Percentiles rank a stretch among this genome's conserved stretches.
These are phyloP conservation scores for Glycine soja DNA, from an alignment of 306 rosid species.

Conservation along the genomic window DNA sequence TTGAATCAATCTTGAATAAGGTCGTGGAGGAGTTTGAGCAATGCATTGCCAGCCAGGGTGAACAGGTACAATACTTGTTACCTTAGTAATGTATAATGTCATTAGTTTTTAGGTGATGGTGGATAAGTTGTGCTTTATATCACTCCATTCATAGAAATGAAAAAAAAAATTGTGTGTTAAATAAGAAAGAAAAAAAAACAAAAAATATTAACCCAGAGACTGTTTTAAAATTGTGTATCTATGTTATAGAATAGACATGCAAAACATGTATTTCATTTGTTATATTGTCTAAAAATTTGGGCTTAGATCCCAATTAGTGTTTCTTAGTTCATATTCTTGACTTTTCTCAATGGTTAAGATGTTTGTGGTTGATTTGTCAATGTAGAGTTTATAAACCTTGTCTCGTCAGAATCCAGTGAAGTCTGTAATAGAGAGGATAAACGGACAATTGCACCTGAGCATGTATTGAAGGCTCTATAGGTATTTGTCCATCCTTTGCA, in stretches of 20 bases:
- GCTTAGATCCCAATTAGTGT: constrained; percentile 15
- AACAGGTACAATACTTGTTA: no score
- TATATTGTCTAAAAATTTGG: constrained; percentile 14
- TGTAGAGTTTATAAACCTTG: constrained; percentile 95
- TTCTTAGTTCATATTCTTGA: constrained; percentile 20
- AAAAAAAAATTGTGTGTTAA: no score
- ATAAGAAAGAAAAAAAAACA: no score
- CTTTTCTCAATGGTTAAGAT: constrained; percentile 37
- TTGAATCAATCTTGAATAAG: no score
- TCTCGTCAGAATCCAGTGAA: constrained; percentile 96
- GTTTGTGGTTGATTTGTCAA: constrained; percentile 40
- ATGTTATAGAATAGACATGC: background rate
- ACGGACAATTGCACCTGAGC: constrained; percentile 99
- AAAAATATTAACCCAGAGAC: no score
- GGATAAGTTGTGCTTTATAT: no score
- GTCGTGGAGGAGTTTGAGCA: no score
- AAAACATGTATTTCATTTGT: background rate
- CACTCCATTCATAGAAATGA: no score
- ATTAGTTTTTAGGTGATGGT: no score
- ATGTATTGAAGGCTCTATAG: constrained; percentile 90
- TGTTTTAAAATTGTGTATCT: background rate
- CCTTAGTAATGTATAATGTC: no score
- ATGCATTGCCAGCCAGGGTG: no score
- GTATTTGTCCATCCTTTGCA: constrained; percentile 50
- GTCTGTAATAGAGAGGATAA: constrained; percentile 95